Evolutionary conservation across 2,329 filamentous ascomycete species (phyloP), one percentile per base, ranked within the genome.

Genomic region (Curvularia spicifera): DNA sequence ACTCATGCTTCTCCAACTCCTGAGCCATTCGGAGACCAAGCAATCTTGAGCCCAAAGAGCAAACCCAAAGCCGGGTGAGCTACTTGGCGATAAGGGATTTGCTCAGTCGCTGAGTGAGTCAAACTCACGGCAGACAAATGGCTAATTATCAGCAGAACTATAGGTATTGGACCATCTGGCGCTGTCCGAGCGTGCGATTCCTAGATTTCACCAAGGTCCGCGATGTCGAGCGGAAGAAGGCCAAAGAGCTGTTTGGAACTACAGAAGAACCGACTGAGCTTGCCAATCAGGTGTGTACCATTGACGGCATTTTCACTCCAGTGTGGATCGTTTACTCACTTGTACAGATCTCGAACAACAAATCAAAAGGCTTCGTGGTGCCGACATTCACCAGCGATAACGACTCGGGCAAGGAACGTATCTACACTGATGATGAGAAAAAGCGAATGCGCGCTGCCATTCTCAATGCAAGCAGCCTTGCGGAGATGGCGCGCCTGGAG

Each of bases 171-270:
- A 82, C 97, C 28, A 85, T 99, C 60, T 97, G 91, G 90, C 87
- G 89, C 63, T 91, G 90, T 74, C 93, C 92, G 0, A 85, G 84
- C 4, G 87, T 99, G 43, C 89, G 94, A 44, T 98, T 97, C 78
- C 84, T 99, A 48, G 95, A 99, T 79, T 97, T 92, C 76, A 84
- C 87, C 68, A 97, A 96, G 79, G 93, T 99, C 49, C 96, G 92
- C 78, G 87, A 95, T 64, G 87, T 85, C 0, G 95, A 99, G 83
- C 87, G 93, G 44, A 80, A 86, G 64, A 85, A 88, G 68, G 92
- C 92, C 0, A 83, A 80, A 18, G 89, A 94, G 77, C 82, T 99
- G 2, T 98, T 98, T 71, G 96, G 96, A 51, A 91, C 90, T 3
- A 77, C 78, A 1, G 86, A 90, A 51, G 87, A 90, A 73, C 95